phyloP scores from a whole-genome alignment of 371 early-diverging fungal species.

The Nosema muscidifuracis region DNA sequence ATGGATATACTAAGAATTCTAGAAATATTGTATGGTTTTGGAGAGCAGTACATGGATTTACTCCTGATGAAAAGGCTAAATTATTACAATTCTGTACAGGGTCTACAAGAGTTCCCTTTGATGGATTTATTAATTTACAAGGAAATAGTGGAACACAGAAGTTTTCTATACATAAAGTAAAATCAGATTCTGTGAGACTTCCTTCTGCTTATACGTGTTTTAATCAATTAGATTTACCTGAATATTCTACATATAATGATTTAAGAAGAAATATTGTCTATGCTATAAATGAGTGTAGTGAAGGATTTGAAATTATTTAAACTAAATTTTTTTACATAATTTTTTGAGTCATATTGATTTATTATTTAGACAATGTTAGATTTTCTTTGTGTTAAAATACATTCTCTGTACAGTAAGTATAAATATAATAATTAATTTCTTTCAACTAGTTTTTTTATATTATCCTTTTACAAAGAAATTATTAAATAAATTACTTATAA shows the following conservation, averaged over 20 bases:
- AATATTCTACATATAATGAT: constrained; percentile 81
- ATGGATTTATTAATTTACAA: constrained; percentile 83
- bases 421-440: no score
- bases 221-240: constrained; percentile 90
- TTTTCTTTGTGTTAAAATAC: no score
- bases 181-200: constrained; percentile 69
- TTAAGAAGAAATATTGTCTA: constrained; percentile 73
- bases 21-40: constrained; percentile 95
- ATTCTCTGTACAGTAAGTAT: no score
- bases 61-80: constrained; percentile 88
- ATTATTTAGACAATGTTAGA: no score
- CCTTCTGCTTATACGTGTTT: constrained; percentile 82
- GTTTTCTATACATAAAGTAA: constrained; percentile 88
- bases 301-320: constrained; percentile 75
- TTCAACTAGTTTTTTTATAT: no score
- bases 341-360: no score
- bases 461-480: no score
- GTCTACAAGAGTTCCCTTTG: constrained; percentile 88
- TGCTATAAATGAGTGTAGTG: constrained; percentile 83
- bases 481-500: no score
- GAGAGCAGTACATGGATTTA: constrained; percentile 89
- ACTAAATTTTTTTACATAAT: no score
- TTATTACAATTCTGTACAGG: constrained; percentile 93
- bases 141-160: constrained; percentile 84
- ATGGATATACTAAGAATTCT: constrained; percentile 74